phyloP scores from a whole-genome alignment of 2,329 filamentous ascomycete genomes.

The Aspergillus floridensis region DNA sequence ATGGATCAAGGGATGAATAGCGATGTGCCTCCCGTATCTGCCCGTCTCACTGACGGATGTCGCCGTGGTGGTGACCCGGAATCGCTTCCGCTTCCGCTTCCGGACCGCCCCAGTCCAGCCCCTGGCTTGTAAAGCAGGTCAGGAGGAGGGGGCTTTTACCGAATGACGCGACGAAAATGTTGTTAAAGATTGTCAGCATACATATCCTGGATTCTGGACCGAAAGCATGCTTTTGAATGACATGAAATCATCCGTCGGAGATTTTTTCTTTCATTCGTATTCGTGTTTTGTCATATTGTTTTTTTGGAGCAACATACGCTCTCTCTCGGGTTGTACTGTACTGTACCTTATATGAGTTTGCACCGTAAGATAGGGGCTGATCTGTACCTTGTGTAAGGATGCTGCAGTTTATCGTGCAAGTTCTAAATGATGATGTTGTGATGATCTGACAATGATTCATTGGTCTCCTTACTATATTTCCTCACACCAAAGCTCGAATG shows the following conservation, averaged over 20 bases:
- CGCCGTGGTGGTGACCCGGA: background rate
- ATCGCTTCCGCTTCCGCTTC: slow-evolving; percentile 17
- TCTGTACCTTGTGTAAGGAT: too few relatives aligned
- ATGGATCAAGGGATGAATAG: too few relatives aligned
- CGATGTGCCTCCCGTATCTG: background rate
- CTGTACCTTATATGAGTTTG: too few relatives aligned
- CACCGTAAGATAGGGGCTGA: too few relatives aligned
- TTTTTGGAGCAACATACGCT: too few relatives aligned
- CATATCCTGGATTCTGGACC: background rate
- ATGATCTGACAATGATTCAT: background rate
- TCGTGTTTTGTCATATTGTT: too few relatives aligned
- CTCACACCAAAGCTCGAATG: background rate
- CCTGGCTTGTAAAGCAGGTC: background rate
- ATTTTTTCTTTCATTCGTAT: background rate
- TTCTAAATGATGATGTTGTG: too few relatives aligned
- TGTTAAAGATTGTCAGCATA: background rate
- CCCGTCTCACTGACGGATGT: background rate
- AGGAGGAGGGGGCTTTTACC: background rate
- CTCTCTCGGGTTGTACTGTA: too few relatives aligned
- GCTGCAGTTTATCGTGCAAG: background rate
- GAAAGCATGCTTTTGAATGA: too few relatives aligned
- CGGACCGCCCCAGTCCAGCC: slow-evolving; percentile 1
- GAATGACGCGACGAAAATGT: background rate
- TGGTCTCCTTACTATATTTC: background rate
- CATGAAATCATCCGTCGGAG: background rate